Evolutionary conservation across 306 rosid species (phyloP).

Genomic region (Oemleria cerasiformis): DNA sequence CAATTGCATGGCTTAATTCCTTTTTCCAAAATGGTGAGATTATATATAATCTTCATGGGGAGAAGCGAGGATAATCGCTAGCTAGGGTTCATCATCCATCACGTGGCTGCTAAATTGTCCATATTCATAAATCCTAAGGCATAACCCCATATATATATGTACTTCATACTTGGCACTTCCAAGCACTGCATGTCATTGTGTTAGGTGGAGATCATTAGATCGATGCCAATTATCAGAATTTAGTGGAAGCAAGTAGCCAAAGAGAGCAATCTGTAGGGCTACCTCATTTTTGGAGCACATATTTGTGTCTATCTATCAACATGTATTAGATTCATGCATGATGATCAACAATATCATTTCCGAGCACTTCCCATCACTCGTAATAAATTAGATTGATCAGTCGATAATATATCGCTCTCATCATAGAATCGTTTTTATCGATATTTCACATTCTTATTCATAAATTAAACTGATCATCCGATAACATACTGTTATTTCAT

Average conservation of each 20-base stretch:
- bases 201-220: slow-evolving; percentile 32
- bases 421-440: too few relatives aligned
- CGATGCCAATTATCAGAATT: slow-evolving; percentile 15
- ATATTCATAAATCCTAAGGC: slow-evolving; percentile 15
- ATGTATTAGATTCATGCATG: not conserved
- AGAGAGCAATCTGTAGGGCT: not conserved
- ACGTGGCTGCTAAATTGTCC: slow-evolving; percentile 55
- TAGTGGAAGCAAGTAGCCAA: not conserved
- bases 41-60: slow-evolving; percentile 13
- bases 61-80: slow-evolving; percentile 14
- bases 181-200: slow-evolving; percentile 43
- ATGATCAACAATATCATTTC: too few relatives aligned
- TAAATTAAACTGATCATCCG: too few relatives aligned
- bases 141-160: slow-evolving; percentile 9
- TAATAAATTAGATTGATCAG: too few relatives aligned
- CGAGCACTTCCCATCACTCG: too few relatives aligned
- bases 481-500: too few relatives aligned
- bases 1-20: not conserved
- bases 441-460: too few relatives aligned
- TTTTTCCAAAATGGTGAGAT: slow-evolving; percentile 5
- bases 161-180: slow-evolving; percentile 28
- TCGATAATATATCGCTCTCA: too few relatives aligned
- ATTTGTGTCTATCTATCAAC: slow-evolving; percentile 2
- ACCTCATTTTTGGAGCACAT: not conserved
- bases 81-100: slow-evolving; percentile 9